These are phyloP conservation scores for Arachnopeziza araneosa DNA, from an alignment of 2,329 filamentous ascomycete genomes.

Conservation along the genomic window DNA sequence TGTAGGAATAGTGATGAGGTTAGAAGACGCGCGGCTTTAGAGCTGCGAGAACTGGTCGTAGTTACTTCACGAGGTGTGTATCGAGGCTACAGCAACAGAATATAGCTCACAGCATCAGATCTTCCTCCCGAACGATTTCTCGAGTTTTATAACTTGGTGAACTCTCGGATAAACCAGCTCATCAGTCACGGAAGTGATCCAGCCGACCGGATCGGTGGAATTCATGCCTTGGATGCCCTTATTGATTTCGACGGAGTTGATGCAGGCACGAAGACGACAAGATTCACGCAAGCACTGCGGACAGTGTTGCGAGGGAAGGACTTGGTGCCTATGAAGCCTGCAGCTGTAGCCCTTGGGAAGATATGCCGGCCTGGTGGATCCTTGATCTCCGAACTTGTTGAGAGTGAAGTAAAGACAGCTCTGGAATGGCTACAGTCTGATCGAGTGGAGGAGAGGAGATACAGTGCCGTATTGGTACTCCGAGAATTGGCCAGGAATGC, in stretches of 20 bases:
- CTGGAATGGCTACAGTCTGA: slow-evolving; percentile 97
- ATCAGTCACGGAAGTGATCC: slow-evolving; percentile 83
- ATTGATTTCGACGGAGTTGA: slow-evolving; percentile 97
- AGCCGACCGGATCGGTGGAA: slow-evolving; percentile 82
- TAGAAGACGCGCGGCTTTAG: slow-evolving; percentile 29
- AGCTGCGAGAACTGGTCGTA: slow-evolving; percentile 30
- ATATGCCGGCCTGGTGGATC: slow-evolving; percentile 90
- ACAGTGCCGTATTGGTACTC: slow-evolving; percentile 86
- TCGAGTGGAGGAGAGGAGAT: slow-evolving; percentile 84
- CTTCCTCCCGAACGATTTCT: slow-evolving; percentile 74
- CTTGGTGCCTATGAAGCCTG: slow-evolving; percentile 81
- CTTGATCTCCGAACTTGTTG: slow-evolving; percentile 89
- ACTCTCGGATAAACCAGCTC: slow-evolving; percentile 60
- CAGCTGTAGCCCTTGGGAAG: slow-evolving; percentile 82
- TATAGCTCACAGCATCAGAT: slow-evolving; percentile 45
- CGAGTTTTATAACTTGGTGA: slow-evolving; percentile 62
- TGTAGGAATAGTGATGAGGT: slow-evolving; percentile 28
- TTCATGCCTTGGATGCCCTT: slow-evolving; percentile 85
- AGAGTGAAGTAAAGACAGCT: slow-evolving; percentile 93
- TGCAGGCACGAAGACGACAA: slow-evolving; percentile 84
- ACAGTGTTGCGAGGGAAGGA: slow-evolving; percentile 87
- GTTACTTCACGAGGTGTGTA: slow-evolving; percentile 29
- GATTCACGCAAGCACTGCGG: slow-evolving; percentile 87
- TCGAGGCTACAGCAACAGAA: background rate
- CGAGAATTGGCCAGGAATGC: slow-evolving; percentile 89